Evolutionary conservation across 2,329 filamentous ascomycete genomes (phyloP), one percentile per base, ranked within the genome.

Genomic region (Cercospora zeina): DNA sequence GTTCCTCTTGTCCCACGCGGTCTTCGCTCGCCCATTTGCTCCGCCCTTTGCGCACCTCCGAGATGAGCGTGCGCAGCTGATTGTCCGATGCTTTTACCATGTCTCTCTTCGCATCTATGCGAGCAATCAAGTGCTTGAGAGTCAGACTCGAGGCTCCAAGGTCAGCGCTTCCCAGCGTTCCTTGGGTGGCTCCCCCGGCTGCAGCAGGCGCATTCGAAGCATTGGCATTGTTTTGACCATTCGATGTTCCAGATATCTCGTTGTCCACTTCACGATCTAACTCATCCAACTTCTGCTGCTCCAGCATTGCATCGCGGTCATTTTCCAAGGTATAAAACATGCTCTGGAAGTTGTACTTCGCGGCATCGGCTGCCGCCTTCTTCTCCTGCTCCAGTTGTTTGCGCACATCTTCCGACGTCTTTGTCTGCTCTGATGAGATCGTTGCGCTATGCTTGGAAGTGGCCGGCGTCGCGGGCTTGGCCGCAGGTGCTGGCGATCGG

Each of bases 1-100:
- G 83, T 77, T 99, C 95, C 77, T 99, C 95, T 77, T 99, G 95
- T 63, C 95, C 93, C 65, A 99, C 89, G 69, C 96, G 95, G 70
- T 99, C 95, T 76, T 97, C 95, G 75, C 90, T 97, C 3, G 95
- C 93, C 95, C 95, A 99, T 78, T 99, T 99, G 77, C 93, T 97
- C 71, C 95, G 85, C 70, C 97, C 97, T 77, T 97, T 99, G 67
- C 95, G 87, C 16, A 99, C 95, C 77, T 99, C 95, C 71, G 95
- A 97, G 85, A 99, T 96, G 62, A 99, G 80, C 54, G 89, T 91
- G 63, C 95, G 87, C 63, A 99, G 81, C 73, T 99, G 93, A 24
- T 92, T 89, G 78, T 99, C 95, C 1, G 93, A 96, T 16, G 95
- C 93, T 74, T 88, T 86, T 57, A 99, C 93, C 79, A 91, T 87